These are phyloP conservation scores for Penicillium sumatraense DNA, from an alignment of 2,329 filamentous ascomycete genomes.

Conservation along the genomic window DNA sequence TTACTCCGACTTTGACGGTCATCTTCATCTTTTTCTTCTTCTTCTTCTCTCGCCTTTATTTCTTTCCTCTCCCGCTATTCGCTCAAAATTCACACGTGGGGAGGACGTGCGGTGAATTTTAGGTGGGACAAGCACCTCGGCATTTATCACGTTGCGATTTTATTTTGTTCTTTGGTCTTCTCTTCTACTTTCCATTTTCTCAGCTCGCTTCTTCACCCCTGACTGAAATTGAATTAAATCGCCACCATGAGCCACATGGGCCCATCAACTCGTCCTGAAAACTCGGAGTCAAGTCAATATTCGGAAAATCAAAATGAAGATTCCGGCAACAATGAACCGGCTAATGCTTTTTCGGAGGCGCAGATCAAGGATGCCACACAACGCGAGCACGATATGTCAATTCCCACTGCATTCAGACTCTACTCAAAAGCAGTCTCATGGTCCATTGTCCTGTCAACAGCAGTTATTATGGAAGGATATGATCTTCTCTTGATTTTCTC, in stretches of 20 bases:
- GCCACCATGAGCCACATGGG: neutral
- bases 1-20: neutral
- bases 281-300: neutral
- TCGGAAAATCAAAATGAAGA: neutral
- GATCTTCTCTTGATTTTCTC: conserved; percentile 9
- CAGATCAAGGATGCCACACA: neutral
- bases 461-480: conserved; percentile 11
- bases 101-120: neutral
- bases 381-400: neutral
- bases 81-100: neutral
- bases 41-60: neutral
- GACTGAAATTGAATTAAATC: too few species aligned
- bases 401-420: conserved; percentile 2
- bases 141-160: neutral
- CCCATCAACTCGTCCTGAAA: neutral
- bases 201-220: neutral
- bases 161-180: neutral
- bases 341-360: neutral
- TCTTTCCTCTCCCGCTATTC: neutral
- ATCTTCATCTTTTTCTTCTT: neutral
- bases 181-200: neutral
- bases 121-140: neutral
- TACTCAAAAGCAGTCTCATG: conserved; percentile 10
- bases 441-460: conserved; percentile 9
- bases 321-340: neutral